Percentiles rank a stretch among this genome's conserved stretches.
These are phyloP conservation scores for Hyphopichia fennica DNA, from an alignment of 1,139 yeast genomes.

Conservation along the genomic window DNA sequence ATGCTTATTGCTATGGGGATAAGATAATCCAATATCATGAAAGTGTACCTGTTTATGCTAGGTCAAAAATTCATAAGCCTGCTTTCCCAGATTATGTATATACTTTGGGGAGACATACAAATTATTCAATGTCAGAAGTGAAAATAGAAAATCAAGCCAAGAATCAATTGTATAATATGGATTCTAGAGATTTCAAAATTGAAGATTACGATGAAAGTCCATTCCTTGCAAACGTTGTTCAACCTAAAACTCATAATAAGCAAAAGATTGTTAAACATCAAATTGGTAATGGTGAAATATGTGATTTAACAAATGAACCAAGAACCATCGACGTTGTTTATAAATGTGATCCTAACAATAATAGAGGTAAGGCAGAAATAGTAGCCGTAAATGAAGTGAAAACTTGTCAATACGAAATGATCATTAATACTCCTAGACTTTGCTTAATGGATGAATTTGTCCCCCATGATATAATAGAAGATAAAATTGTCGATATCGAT, in stretches of 20 bases:
- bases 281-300: slow-evolving; percentile 60
- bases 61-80: slow-evolving; percentile 31
- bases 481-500: slow-evolving; percentile 36
- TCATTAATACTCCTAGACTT: slow-evolving; percentile 56
- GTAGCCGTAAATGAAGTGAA: slow-evolving; percentile 58
- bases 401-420: slow-evolving; percentile 71
- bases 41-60: slow-evolving; percentile 21
- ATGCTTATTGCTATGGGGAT: slow-evolving; percentile 55
- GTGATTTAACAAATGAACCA: slow-evolving; percentile 69
- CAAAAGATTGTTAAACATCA: slow-evolving; percentile 50
- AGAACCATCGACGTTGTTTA: slow-evolving; percentile 67
- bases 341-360: slow-evolving; percentile 54
- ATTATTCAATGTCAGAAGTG: slow-evolving; percentile 17
- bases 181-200: slow-evolving; percentile 9
- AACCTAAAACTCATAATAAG: slow-evolving; percentile 2
- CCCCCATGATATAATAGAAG: slow-evolving; percentile 32
- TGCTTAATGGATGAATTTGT: slow-evolving; percentile 55
- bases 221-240: slow-evolving; percentile 12
- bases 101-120: slow-evolving; percentile 43
- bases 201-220: slow-evolving; percentile 20
- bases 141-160: slow-evolving; percentile 25
- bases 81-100: slow-evolving; percentile 40
- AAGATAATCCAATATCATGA: slow-evolving; percentile 61
- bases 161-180: slow-evolving; percentile 3
- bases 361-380: slow-evolving; percentile 31